A percentile compares a stretch with the other conserved stretches of the same genome.
phyloP scores from a whole-genome alignment of 768 basidiomycete genomes.

The Suillus clintonianus region DNA sequence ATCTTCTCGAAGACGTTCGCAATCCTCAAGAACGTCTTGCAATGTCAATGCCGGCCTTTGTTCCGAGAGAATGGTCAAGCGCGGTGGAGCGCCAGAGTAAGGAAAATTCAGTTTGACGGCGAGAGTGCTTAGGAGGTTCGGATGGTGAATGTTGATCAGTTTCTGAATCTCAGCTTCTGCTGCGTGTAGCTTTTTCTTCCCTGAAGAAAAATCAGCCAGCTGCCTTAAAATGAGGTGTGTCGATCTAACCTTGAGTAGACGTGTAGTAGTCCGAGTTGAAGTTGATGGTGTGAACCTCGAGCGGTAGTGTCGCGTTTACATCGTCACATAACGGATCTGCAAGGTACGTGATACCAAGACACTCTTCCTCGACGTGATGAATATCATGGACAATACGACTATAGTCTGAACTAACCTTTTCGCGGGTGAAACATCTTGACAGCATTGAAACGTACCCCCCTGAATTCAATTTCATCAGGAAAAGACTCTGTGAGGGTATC shows the following conservation, averaged over 20 bases:
- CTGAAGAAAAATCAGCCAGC: conserved; percentile 26
- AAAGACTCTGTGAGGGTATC: conserved; percentile 67
- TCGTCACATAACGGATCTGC: conserved; percentile 79
- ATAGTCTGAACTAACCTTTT: conserved; percentile 46
- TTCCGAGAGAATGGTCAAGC: conserved; percentile 70
- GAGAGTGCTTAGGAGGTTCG: conserved; percentile 65
- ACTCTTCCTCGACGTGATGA: conserved; percentile 42
- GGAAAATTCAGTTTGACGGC: conserved; percentile 66
- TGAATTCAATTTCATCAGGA: conserved; percentile 53
- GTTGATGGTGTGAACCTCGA: conserved; percentile 67
- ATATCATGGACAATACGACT: not conserved
- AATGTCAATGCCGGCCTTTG: conserved; percentile 66
- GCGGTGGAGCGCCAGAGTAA: conserved; percentile 48
- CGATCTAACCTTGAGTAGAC: conserved; percentile 54
- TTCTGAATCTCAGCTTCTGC: conserved; percentile 67
- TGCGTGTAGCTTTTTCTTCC: conserved; percentile 68
- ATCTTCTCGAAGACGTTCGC: conserved; percentile 70
- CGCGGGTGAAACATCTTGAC: conserved; percentile 75
- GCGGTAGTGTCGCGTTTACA: conserved; percentile 52
- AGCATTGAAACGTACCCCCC: conserved; percentile 58
- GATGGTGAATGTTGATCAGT: conserved; percentile 58
- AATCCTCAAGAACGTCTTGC: conserved; percentile 75
- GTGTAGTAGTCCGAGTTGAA: conserved; percentile 73
- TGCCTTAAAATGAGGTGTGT: not conserved
- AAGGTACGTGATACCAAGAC: conserved; percentile 65